A percentile compares a stretch with the other conserved stretches of the same genome.
Evolutionary conservation across 1,139 yeast genomes (phyloP).

Genomic region (Candida sanyaensis): DNA sequence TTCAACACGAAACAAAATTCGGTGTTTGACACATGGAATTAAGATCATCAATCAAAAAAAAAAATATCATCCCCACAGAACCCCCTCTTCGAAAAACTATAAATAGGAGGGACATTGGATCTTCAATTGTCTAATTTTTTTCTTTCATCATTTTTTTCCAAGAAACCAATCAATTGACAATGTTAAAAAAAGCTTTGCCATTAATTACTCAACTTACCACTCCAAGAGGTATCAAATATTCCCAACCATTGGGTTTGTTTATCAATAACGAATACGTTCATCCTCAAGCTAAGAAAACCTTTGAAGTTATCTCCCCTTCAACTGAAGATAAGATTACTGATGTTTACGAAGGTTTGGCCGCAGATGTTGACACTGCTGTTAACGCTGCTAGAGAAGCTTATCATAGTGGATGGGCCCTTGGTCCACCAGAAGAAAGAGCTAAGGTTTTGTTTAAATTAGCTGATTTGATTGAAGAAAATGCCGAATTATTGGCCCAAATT

Average conservation of each 20-base stretch:
- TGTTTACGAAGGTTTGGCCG: conserved; percentile 66
- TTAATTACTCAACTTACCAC: conserved; percentile 51
- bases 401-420: conserved; percentile 31
- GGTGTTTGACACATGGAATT: too few relatives aligned
- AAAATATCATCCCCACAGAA: too few relatives aligned
- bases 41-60: too few relatives aligned
- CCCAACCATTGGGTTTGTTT: conserved; percentile 56
- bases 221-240: conserved; percentile 56
- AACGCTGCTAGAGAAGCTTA: conserved; percentile 76
- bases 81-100: too few relatives aligned
- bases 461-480: conserved; percentile 59
- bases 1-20: too few relatives aligned
- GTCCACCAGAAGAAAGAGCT: conserved; percentile 52
- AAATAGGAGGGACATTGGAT: too few relatives aligned
- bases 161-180: neutral
- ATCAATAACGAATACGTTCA: conserved; percentile 58
- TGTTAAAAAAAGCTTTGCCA: conserved; percentile 27
- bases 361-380: conserved; percentile 79
- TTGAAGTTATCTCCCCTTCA: conserved; percentile 62
- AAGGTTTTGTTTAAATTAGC: conserved; percentile 58
- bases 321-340: conserved; percentile 67
- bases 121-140: too few relatives aligned
- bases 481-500: conserved; percentile 61
- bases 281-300: conserved; percentile 52
- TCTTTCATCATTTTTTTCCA: too few relatives aligned